Evolutionary conservation across 83 land plant genomes (phyloP).

Genomic region (Larix sibirica): DNA sequence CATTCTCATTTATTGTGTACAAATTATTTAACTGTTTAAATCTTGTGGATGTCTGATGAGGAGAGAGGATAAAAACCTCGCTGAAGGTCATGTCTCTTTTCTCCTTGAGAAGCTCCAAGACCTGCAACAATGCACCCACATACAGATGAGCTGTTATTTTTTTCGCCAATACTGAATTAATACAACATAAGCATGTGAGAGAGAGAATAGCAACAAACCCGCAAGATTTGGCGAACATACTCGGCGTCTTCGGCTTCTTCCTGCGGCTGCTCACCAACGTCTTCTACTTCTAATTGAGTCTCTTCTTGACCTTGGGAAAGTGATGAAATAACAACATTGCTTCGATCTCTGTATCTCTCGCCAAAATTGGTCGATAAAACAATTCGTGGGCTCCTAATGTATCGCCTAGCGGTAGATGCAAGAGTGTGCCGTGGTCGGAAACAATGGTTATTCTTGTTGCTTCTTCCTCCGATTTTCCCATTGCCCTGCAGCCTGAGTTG

Average conservation of each 20-base stretch:
- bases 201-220: constrained; percentile 15
- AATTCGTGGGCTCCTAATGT: too few relatives aligned
- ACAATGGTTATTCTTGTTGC: too few relatives aligned
- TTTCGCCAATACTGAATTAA: too few relatives aligned
- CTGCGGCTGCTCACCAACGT: background rate
- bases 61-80: constrained; percentile 43
- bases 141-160: background rate
- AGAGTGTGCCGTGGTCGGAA: too few relatives aligned
- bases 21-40: too few relatives aligned
- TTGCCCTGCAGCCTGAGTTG: too few relatives aligned
- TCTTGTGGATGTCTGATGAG: background rate
- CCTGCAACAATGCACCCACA: constrained; percentile 33
- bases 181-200: background rate
- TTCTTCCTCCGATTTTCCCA: too few relatives aligned
- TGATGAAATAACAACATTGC: constrained; percentile 1
- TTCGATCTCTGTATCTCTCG: background rate
- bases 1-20: too few relatives aligned
- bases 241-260: constrained; percentile 30
- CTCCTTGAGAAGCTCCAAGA: constrained; percentile 73
- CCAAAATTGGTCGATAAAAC: too few relatives aligned
- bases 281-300: background rate
- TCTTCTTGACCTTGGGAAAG: constrained; percentile 11
- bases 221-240: constrained; percentile 30
- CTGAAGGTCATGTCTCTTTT: constrained; percentile 86
- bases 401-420: too few relatives aligned